Base-by-base conservation (phyloP, 2,329 filamentous ascomycete species). In the Cladosporium halotolerans region DNA sequence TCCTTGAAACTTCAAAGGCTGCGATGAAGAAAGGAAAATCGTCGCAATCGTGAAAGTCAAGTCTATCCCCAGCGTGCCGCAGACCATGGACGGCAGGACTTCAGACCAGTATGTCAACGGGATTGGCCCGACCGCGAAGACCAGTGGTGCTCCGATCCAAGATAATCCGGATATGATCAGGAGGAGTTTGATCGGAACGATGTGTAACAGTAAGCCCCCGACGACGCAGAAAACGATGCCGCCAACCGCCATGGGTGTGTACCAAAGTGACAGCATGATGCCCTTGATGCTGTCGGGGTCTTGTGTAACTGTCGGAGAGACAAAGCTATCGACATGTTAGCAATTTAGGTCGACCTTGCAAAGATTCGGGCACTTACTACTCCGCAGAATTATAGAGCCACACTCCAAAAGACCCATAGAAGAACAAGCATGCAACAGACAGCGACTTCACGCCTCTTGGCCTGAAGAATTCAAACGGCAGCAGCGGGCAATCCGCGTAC, bases 41-140 rank as follows among this genome's bases (percentile, higher is more conserved):
- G 62, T 59, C 13, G 63, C 63, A 3, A 70, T 57, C n/a, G 64
- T 68, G 61, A 64, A 69, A 0, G 68, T 70, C 6, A 70, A 53
- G 53, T 70, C 68, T 50, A 68, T 63, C 31, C 68, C 68, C 7
- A 69, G 54, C 1, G 68, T 69, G 3, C 63, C 64, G 55, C 65
- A 68, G 2, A 70, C 42, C 67, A 69, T 69, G 5, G 68, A 67
- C 9, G 68, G 68, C 54, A 70, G 61, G 11, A 68, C 63, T 46
- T 63, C 65, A 0, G 62, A 56, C 68, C 68, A 70, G 59, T 69
- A 70, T 34, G 61, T 57, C 28, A 68, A 46, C 1, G 64, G 65
- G 6, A 61, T 39, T 1, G 66, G 62, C 13, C 60, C 61, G 14
- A 69, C 55, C 1, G 68, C 68, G 16, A 70, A 60, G 3, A 70